Conservation (phyloP, 2,329 filamentous ascomycete species). For the Aspergillus arachidicola region DNA sequence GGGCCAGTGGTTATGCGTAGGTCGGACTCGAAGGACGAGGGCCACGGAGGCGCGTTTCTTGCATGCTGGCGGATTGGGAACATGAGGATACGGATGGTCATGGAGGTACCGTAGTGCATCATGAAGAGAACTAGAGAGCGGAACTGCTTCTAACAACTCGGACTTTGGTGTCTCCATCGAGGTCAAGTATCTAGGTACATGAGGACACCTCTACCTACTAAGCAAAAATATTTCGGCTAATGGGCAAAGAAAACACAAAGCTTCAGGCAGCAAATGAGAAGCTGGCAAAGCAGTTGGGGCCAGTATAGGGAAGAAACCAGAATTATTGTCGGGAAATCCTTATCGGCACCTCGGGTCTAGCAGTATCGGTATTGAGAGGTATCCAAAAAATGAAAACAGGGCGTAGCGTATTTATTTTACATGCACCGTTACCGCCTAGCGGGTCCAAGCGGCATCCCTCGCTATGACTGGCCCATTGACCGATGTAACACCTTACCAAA, state of each 20-base stretch:
- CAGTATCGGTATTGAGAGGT: background rate
- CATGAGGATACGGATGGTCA: conserved; percentile 44
- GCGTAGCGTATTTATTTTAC: background rate
- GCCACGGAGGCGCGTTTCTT: conserved; percentile 68
- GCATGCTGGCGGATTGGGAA: conserved; percentile 50
- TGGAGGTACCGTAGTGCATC: conserved; percentile 36
- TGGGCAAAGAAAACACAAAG: background rate
- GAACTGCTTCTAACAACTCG: conserved; percentile 7
- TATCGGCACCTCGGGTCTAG: background rate
- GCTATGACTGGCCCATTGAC: background rate
- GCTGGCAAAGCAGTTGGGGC: background rate
- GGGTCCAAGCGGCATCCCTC: background rate
- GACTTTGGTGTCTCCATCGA: background rate
- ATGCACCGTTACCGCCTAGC: background rate
- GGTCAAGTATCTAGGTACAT: background rate
- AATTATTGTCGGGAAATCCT: background rate
- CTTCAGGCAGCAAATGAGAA: background rate
- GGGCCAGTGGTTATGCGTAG: conserved; percentile 59
- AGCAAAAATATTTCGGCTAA: background rate
- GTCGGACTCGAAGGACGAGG: conserved; percentile 64
- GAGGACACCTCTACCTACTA: background rate
- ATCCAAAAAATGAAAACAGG: background rate
- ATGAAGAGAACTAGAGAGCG: conserved; percentile 33
- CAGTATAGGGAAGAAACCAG: no score
- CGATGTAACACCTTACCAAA: background rate